Base-by-base conservation (phyloP, 2,329 filamentous ascomycete genomes). In the Curvularia lunata region DNA sequence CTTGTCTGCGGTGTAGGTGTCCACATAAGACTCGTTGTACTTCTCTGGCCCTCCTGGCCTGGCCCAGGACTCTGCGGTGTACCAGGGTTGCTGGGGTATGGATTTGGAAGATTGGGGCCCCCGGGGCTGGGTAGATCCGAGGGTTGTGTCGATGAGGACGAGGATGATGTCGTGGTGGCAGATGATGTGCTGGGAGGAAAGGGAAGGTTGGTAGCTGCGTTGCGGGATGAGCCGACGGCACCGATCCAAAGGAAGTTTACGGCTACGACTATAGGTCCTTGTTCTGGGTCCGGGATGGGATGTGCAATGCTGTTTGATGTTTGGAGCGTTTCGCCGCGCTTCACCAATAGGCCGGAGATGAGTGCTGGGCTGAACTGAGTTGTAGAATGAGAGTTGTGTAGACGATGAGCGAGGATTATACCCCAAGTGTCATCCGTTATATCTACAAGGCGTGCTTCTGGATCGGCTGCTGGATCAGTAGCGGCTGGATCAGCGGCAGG, bases 361-460 rank as follows among this genome's bases (percentile, higher is more conserved):
- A 81, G 71, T 5, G 73, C 73, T 13, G 75, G 71, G 27, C 70
- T 68, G 65, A 73, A 73, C 58, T 74, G 69, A 57, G 68, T 66
- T 37, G 71, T 69, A 0, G 73, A 75, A 53, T 73, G 70, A 34
- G 71, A 73, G 61, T 73, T 78, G 69, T 72, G 77, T 0, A 75
- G 64, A n/a, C 78, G 82, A 70, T 91, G 88, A 1, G 85, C 83
- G 41, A 91, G 82, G 16, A 95, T 80, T 5, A 90, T 84, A 19
- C 88, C 90, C 88, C 89, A 94, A 0, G 86, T 89, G 62, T 91
- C 89, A 67, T 95, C 91, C 1, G 87, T 87, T 1, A 85, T 77
- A 69, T 95, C 91, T 18, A 91, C 79, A 10, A 96, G 83, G 19
- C 88, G 85, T 0, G 88, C 85, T 56, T 93, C 90, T 1, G 82